Evolutionary conservation across 352 stramenopile species (phyloP), one percentile per base, ranked within the genome.

Genomic region (Pythium coloratum): DNA sequence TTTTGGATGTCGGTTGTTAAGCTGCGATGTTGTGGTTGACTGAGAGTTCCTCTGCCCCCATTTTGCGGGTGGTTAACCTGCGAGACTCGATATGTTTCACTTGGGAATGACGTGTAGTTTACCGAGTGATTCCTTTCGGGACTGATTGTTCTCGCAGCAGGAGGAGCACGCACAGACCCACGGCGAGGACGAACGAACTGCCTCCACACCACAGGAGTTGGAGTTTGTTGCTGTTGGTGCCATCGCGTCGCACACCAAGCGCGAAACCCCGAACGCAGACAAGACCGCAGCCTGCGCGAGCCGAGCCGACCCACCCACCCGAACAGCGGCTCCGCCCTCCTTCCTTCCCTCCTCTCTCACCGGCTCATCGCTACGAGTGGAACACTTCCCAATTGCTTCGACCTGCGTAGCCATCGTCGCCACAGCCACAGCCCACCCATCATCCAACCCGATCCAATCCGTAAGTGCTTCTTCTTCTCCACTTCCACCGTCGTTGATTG

Each of bases 61-160:
- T 58, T 20, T 50, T 32, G 18, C 14, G 33, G 3, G n/a, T 12
- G 34, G 20, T 24, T 24, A 18, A 66, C 67, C 67, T 73, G 49
- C 34, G 49, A 64, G 50, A 73, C 16, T 38, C 14, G 34, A 73
- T 73, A 73, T 60, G 60, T 73, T 73, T 66, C 67, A 62, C 66
- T 72, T 72, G 55, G 44, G 32, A 30, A 30, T 55, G 57, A 55
- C 10, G 46, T 10, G 55, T 62, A 62, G 28, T 62, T 62, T 62
- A 62, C 56, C 56, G n/a, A 32, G 5, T 12, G 12, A 18, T 44
- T 28, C 32, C 32, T 59, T 18, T 32, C 30, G 34, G 28, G 24
- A 20, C 40, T 49, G 40, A 53, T 53, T 53, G 46, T 53, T 53
- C 46, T 53, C 14, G 20, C 20, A 24, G 20, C 20, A 24, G 20